Percentiles rank a stretch among this genome's conserved stretches.
Evolutionary conservation across 495 filamentous ascomycete species (phyloP).

Genomic region (Neurospora tetraspora): DNA sequence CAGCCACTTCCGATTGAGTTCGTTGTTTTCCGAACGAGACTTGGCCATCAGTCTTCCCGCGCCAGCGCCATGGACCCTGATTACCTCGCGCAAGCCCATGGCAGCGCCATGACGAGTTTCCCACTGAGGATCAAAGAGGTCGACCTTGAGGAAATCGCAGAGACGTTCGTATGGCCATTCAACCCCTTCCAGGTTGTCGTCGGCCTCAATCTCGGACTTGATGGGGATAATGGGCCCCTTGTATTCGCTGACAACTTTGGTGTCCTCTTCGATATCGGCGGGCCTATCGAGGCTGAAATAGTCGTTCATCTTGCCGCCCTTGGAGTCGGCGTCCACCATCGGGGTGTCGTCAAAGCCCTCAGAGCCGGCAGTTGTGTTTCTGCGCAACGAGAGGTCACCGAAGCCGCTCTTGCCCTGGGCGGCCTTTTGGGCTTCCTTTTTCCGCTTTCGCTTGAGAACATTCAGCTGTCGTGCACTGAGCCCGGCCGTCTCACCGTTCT

Average conservation of each 20-base stretch:
- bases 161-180: constrained; percentile 93
- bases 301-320: constrained; percentile 67
- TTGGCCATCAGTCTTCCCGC: constrained; percentile 73
- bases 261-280: constrained; percentile 67
- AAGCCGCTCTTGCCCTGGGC: constrained; percentile 59
- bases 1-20: constrained; percentile 71
- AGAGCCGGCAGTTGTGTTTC: constrained; percentile 47
- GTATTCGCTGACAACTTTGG: constrained; percentile 90
- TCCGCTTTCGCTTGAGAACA: constrained; percentile 83
- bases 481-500: constrained; percentile 52
- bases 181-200: constrained; percentile 64
- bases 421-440: constrained; percentile 71
- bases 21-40: constrained; percentile 61
- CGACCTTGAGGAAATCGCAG: constrained; percentile 84
- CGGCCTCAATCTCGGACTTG: constrained; percentile 55
- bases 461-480: constrained; percentile 90
- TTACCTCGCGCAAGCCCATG: constrained; percentile 86
- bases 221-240: constrained; percentile 62
- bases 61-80: constrained; percentile 83
- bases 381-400: constrained; percentile 71
- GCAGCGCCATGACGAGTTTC: constrained; percentile 96
- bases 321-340: constrained; percentile 46
- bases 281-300: constrained; percentile 79
- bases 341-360: constrained; percentile 47
- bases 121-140: constrained; percentile 91